Base-by-base conservation (phyloP, 2,329 filamentous ascomycete genomes). In the Fusarium tricinctum region DNA sequence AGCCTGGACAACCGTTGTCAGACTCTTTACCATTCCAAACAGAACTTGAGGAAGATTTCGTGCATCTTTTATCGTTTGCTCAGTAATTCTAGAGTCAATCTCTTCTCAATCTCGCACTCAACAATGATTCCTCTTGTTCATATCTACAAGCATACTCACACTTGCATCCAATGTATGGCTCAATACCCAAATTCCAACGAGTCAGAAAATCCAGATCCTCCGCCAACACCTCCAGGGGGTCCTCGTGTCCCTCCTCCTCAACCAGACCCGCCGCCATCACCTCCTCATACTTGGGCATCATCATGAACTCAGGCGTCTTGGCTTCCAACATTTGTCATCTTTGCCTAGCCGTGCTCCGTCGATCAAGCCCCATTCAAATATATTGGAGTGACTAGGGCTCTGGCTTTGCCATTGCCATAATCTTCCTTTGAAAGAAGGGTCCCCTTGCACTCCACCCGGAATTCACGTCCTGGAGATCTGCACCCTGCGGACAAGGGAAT, bases 211-310 rank as follows among this genome's bases (percentile, higher is more conserved):
- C 73, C 73, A 49, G 73, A 75, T 43, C 73, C 73, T 69, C 73
- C 70, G 19, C 73, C 73, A 35, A 75, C 73, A 38, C 73, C 73
- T 45, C 73, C 73, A 45, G 73, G 73, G 56, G 74, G 74, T 23
- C 74, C 74, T 39, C 73, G 74, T 49, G 68, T 73, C 19, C 74
- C 74, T 59, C 66, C 72, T 66, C 74, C 74, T 13, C 72, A 73
- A 20, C 74, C 74, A 30, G 58, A 69, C 35, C 69, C 74, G 58
- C 74, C 74, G 40, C 74, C 74, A 2, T 76, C 70, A 55, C 74
- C 74, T 61, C 74, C 74, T 40, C 71, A 75, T 48, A 63, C 48
- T 33, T 71, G 63, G 59, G 26, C 14, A 23, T 30, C 40, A 15
- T 40, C 19, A 40, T 48, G 30, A 35, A 8, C 20, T 54, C 46